phyloP scores from a whole-genome alignment of 805 yeast species.

The Hanseniaspora opuntiae region DNA sequence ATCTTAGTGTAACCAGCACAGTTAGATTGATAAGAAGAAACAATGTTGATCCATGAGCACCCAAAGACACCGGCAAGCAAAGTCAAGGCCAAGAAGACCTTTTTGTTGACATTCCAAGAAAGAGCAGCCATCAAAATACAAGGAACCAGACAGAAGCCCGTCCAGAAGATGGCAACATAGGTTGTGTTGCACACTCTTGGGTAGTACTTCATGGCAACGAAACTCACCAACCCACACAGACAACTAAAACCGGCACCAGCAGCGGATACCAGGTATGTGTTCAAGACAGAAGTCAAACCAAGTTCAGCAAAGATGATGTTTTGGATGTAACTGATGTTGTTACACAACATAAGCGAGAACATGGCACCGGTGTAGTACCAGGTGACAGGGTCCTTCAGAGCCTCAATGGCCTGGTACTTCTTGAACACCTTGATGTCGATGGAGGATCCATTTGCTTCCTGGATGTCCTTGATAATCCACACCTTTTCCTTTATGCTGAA shows the following conservation, averaged over 20 bases:
- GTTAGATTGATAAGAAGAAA: conserved; percentile 17
- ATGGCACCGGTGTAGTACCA: conserved; percentile 28
- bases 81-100: conserved; percentile 26
- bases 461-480: conserved; percentile 31
- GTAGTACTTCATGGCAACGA: conserved; percentile 15
- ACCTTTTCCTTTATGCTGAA: conserved; percentile 34
- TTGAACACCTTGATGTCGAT: conserved; percentile 35
- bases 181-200: conserved; percentile 20
- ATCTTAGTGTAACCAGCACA: conserved; percentile 35
- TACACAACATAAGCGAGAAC: conserved; percentile 33
- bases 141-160: conserved; percentile 30
- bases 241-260: conserved; percentile 34
- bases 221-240: conserved; percentile 24
- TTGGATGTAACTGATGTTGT: conserved; percentile 36
- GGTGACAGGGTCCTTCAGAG: conserved; percentile 32
- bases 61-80: conserved; percentile 24
- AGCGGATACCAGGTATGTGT: conserved; percentile 36
- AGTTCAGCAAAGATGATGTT: conserved; percentile 30
- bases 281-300: conserved; percentile 28
- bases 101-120: conserved; percentile 27
- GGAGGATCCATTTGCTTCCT: conserved; percentile 27
- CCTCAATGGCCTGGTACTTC: conserved; percentile 31
- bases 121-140: conserved; percentile 31
- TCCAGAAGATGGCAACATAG: conserved; percentile 20
- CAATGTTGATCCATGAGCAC: conserved; percentile 20